These are phyloP conservation scores for Vaucheria bursata DNA, from an alignment of 352 stramenopile genomes.

Conservation along the genomic window DNA sequence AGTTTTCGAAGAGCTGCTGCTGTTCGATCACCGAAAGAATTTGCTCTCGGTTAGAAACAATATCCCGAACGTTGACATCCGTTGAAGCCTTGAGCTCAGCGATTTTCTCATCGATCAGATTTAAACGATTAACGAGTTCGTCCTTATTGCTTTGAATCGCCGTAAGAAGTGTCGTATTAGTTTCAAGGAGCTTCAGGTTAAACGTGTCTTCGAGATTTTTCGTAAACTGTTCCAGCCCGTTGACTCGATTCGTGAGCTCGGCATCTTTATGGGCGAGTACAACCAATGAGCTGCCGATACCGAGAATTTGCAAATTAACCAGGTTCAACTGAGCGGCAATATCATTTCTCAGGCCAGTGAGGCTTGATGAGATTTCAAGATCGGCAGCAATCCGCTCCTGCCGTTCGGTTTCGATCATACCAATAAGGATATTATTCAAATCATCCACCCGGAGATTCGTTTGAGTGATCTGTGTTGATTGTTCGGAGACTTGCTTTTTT, in stretches of 20 bases:
- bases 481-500: neutral
- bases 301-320: neutral
- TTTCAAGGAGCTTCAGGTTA: neutral
- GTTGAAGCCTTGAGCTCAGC: neutral
- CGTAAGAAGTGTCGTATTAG: neutral
- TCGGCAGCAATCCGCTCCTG: neutral
- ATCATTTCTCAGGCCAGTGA: neutral
- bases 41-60: neutral
- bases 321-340: neutral
- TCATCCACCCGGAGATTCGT: neutral
- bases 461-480: neutral
- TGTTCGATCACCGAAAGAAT: neutral
- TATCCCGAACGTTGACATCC: neutral
- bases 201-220: neutral
- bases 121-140: neutral
- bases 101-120: neutral
- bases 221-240: neutral
- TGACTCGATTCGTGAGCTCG: neutral
- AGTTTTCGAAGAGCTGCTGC: neutral
- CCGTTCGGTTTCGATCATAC: neutral
- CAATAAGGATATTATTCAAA: neutral
- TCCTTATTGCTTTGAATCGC: neutral
- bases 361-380: neutral
- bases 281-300: neutral
- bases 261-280: neutral